phyloP scores from a whole-genome alignment of 23 red algal genomes.

The Agarophyton chilense region DNA sequence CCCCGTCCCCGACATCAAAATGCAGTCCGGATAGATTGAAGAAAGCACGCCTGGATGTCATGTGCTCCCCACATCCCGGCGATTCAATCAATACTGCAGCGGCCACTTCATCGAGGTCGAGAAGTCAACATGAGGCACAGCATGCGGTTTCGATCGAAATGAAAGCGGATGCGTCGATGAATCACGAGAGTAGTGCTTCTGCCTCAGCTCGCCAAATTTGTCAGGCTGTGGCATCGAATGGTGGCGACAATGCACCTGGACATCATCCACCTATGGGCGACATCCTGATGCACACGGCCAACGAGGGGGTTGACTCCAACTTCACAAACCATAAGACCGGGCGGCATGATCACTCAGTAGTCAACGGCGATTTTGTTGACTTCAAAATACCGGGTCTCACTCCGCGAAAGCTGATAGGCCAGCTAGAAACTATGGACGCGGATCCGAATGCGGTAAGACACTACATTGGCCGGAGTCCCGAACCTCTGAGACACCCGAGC shows the following conservation, averaged over 20 bases:
- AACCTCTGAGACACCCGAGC: background rate
- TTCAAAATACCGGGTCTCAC: conserved; percentile 39
- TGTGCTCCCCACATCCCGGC: background rate
- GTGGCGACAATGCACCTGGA: background rate
- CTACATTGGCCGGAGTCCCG: conserved; percentile 6
- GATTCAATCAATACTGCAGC: background rate
- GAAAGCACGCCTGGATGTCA: conserved; percentile 9
- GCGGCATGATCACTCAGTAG: background rate
- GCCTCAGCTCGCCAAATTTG: background rate
- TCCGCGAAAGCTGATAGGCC: conserved; percentile 11
- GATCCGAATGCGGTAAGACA: background rate
- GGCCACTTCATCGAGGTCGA: background rate
- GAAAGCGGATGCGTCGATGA: background rate
- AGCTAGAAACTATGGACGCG: conserved; percentile 14
- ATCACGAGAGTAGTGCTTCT: background rate
- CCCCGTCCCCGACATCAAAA: conserved; percentile 11
- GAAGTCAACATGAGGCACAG: background rate
- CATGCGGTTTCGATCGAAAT: background rate
- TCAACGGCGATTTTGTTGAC: conserved; percentile 14
- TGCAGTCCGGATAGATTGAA: conserved; percentile 2
- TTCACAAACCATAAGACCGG: background rate
- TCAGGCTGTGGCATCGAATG: background rate
- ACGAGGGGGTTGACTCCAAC: background rate
- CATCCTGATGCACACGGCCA: background rate
- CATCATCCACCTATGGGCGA: background rate